A percentile compares a stretch with the other conserved stretches of the same genome.
Evolutionary conservation across 257 asterid species (phyloP).

Genomic region (Solanum chaucha): DNA sequence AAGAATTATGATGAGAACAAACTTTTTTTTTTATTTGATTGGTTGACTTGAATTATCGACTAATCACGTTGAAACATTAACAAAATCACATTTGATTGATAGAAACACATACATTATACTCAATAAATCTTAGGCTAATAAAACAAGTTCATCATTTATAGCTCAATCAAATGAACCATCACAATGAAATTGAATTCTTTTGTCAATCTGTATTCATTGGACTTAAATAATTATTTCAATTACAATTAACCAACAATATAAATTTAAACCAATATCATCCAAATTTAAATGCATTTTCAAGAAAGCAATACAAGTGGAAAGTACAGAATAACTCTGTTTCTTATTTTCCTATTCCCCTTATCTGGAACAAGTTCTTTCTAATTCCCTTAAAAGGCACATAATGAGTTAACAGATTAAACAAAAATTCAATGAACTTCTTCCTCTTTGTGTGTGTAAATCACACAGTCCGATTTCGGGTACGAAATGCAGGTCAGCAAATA

Average conservation of each 20-base stretch:
- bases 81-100: too few relatives aligned
- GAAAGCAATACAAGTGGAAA: not conserved
- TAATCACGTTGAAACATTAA: not conserved
- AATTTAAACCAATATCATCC: not conserved
- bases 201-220: not conserved
- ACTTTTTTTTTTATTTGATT: not conserved
- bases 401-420: not conserved
- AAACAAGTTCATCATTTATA: not conserved
- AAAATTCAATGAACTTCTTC: constrained; percentile 19
- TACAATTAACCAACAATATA: not conserved
- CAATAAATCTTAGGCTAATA: not conserved
- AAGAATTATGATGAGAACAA: not conserved
- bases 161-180: not conserved
- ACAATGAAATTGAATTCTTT: not conserved
- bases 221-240: not conserved
- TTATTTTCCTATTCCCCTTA: not conserved
- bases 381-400: not conserved
- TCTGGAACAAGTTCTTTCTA: not conserved
- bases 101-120: too few relatives aligned
- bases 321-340: not conserved
- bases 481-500: constrained; percentile 27
- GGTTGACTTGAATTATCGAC: not conserved
- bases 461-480: constrained; percentile 27
- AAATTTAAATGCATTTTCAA: not conserved
- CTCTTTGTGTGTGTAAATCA: constrained; percentile 33